Base-by-base conservation (phyloP, 1,284 basidiomycete species). In the Macrocystidia cucumis region DNA sequence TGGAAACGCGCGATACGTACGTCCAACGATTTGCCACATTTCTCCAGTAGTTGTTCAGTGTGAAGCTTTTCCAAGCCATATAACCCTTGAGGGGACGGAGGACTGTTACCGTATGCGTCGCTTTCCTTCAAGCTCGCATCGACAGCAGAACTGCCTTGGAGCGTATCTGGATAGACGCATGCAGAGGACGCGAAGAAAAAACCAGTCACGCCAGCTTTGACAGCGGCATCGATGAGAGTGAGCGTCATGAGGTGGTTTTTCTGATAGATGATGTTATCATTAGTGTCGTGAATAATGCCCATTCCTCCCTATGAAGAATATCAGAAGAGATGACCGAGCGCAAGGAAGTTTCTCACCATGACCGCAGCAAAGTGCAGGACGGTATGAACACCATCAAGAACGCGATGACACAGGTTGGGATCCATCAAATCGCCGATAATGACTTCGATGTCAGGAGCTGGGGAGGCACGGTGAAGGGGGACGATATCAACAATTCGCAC, bases 111-210 rank as follows among this genome's bases (percentile, higher is more conserved):
- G 56, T 60, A 74, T 1, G 63, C 63, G 39, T 74, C 66, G 1
- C 35, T 39, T 47, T 77, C 76, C 4, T 52, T 49, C 19, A 78
- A 62, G 1, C 61, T 64, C 16, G 72, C 56, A 30, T 72, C 65
- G 0, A 5, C 19, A 5, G 23, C 33, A 19, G 46, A 35, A 13
- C 44, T 45, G 4, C 32, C 42, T 42, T 76, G 74, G n/a, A 69
- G 50, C 7, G 44, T 39, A 12, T 62, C 57, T 0, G 72, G 73
- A 46, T 78, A 78, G 8, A 76, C 66, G 39, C 75, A 76, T 0
- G 72, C 75, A 0, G 73, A 76, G 2, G 74, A 78, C 0, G 75
- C 73, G 35, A 63, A 75, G 44, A 77, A 57, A 47, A 78, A 70
- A 8, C 47, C 45, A 29, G 56, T 46, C 5, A 73, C 66, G 6